Conservation (phyloP, 768 basidiomycete genomes). For the Psilocybe cubensis region DNA sequence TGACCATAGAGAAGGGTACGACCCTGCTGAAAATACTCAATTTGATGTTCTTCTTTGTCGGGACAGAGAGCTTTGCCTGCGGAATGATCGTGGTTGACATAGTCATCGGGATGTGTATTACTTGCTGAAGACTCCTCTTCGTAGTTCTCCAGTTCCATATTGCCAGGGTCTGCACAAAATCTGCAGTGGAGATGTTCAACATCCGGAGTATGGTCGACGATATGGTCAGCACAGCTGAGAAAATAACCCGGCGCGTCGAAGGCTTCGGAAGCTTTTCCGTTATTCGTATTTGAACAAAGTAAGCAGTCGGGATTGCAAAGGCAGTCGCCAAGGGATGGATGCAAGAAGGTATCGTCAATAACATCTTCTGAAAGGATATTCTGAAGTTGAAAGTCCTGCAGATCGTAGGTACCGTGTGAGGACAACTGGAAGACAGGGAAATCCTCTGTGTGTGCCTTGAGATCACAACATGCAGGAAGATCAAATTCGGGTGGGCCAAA, state of each 20-base stretch:
- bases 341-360: too few species aligned
- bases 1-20: conserved; percentile 51
- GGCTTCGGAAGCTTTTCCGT: background rate
- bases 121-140: too few species aligned
- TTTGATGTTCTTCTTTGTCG: background rate
- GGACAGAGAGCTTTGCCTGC: background rate
- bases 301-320: background rate
- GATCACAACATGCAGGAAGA: background rate
- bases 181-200: too few species aligned
- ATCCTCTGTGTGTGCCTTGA: background rate
- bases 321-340: too few species aligned
- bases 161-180: too few species aligned
- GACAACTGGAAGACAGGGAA: background rate
- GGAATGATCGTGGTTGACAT: background rate
- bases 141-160: too few species aligned
- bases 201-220: too few species aligned
- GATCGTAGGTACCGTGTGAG: background rate
- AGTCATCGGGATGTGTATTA: too few species aligned
- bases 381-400: background rate
- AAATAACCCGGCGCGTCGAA: background rate
- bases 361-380: background rate
- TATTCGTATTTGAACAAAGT: background rate
- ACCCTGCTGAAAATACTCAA: conserved; percentile 50
- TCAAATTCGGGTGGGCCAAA: background rate
- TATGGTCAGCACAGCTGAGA: background rate